phyloP scores from a whole-genome alignment of 306 rosid species.

The Lathyrus aphaca region DNA sequence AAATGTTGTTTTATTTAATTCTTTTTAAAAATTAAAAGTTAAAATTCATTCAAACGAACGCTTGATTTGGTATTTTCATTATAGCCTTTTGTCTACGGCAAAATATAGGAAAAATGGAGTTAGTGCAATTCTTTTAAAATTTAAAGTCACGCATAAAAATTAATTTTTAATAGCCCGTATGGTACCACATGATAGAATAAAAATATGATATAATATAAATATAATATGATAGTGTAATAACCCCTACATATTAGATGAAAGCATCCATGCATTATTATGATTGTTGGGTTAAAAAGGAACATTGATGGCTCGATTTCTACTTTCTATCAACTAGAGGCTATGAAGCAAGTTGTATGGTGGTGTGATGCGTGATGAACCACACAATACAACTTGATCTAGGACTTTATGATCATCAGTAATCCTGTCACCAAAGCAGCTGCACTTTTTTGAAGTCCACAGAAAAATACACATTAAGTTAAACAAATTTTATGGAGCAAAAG shows the following conservation, averaged over 20 bases:
- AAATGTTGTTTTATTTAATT: too few species aligned
- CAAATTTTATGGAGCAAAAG: neutral
- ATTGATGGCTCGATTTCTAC: neutral
- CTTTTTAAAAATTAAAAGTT: too few species aligned
- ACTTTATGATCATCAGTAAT: neutral
- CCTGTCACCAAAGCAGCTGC: neutral
- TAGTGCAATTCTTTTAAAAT: too few species aligned
- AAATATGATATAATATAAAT: too few species aligned
- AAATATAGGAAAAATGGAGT: too few species aligned
- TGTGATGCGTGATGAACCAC: neutral
- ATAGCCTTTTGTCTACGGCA: too few species aligned
- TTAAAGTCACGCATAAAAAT: too few species aligned
- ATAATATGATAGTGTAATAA: too few species aligned
- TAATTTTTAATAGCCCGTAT: too few species aligned
- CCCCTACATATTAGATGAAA: neutral
- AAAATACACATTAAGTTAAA: neutral
- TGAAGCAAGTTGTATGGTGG: neutral
- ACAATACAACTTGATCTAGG: neutral
- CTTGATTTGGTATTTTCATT: too few species aligned
- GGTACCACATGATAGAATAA: too few species aligned
- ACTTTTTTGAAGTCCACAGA: neutral
- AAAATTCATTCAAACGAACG: too few species aligned
- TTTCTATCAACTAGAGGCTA: neutral
- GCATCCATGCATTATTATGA: neutral
- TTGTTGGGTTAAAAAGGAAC: neutral